A percentile compares a stretch with the other conserved stretches of the same genome.
Conservation (phyloP, 495 filamentous ascomycete species). For the Aspergillus cavernicola region DNA sequence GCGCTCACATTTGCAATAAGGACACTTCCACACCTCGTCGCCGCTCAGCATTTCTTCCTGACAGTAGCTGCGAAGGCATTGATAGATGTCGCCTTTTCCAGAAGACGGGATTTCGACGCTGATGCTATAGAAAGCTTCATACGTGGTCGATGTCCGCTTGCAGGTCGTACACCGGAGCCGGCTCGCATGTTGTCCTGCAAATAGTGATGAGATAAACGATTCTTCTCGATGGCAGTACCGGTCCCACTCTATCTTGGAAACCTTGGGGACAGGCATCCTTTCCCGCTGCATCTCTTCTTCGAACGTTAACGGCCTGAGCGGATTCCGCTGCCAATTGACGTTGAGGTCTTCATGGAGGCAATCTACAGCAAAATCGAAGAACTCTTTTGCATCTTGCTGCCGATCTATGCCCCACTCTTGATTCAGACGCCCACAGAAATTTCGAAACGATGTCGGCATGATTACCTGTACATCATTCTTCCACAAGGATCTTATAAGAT, state of each 20-base stretch:
- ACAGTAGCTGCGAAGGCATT: slow-evolving; percentile 66
- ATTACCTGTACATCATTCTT: slow-evolving; percentile 63
- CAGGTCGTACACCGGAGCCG: slow-evolving; percentile 62
- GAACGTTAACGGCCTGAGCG: slow-evolving; percentile 55
- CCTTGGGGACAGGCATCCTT: slow-evolving; percentile 54
- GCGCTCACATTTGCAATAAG: slow-evolving; percentile 62
- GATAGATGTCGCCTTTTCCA: slow-evolving; percentile 51
- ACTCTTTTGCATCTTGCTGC: slow-evolving; percentile 79
- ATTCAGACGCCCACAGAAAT: slow-evolving; percentile 54
- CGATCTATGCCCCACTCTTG: slow-evolving; percentile 57
- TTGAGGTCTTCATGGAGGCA: slow-evolving; percentile 76
- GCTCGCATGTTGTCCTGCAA: slow-evolving; percentile 68
- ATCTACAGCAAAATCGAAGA: slow-evolving; percentile 68
- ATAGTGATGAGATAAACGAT: slow-evolving; percentile 63
- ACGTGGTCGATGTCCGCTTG: slow-evolving; percentile 63
- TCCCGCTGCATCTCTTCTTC: slow-evolving; percentile 63
- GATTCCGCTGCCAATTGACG: slow-evolving; percentile 55
- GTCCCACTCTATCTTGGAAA: slow-evolving; percentile 63
- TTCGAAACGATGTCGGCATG: slow-evolving; percentile 51
- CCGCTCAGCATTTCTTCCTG: slow-evolving; percentile 61
- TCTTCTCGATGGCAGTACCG: slow-evolving; percentile 65
- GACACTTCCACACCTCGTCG: slow-evolving; percentile 71
- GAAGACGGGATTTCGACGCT: slow-evolving; percentile 60
- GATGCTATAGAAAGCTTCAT: slow-evolving; percentile 67
- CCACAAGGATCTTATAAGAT: slow-evolving; percentile 70